These are phyloP conservation scores for Proliferodiscus dingleyae DNA, from an alignment of 2,329 filamentous ascomycete species.

Conservation along the genomic window DNA sequence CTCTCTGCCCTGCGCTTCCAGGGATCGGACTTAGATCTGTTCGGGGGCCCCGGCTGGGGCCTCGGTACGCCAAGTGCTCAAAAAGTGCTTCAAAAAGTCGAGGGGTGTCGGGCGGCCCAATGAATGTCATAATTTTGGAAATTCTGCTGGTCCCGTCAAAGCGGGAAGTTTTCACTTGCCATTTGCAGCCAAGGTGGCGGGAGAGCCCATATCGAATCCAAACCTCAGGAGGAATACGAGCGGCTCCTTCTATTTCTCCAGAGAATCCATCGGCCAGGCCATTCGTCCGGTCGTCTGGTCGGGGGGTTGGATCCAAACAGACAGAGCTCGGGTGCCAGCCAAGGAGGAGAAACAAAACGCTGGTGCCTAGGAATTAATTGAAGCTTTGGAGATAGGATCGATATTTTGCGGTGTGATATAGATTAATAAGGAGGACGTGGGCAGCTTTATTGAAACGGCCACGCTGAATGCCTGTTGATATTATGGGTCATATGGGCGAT, in stretches of 20 bases:
- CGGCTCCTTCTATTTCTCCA: neutral
- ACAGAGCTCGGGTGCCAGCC: too few relatives aligned
- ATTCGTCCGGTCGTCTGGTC: neutral
- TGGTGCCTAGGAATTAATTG: conserved; percentile 9
- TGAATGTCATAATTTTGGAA: neutral
- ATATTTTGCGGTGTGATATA: conserved; percentile 19
- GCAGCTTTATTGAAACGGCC: conserved; percentile 20
- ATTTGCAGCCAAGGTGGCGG: neutral
- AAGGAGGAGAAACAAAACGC: neutral
- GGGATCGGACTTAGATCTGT: too few relatives aligned
- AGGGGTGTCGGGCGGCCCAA: neutral
- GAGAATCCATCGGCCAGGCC: neutral
- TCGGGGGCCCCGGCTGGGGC: too few relatives aligned
- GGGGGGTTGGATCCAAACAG: too few relatives aligned
- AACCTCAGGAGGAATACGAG: neutral
- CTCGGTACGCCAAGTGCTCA: neutral
- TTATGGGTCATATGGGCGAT: conserved; percentile 19
- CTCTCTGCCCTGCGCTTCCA: conserved; percentile 9
- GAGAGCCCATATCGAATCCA: too few relatives aligned
- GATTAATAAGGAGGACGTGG: conserved; percentile 18
- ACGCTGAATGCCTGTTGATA: conserved; percentile 11
- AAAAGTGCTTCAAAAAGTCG: neutral
- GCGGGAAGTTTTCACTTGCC: neutral
- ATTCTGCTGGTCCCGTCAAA: too few relatives aligned
- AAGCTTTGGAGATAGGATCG: conserved; percentile 9